Evolutionary conservation across 352 stramenopile genomes (phyloP), one percentile per base, ranked within the genome.

Genomic region (Phytophthora hibernalis): DNA sequence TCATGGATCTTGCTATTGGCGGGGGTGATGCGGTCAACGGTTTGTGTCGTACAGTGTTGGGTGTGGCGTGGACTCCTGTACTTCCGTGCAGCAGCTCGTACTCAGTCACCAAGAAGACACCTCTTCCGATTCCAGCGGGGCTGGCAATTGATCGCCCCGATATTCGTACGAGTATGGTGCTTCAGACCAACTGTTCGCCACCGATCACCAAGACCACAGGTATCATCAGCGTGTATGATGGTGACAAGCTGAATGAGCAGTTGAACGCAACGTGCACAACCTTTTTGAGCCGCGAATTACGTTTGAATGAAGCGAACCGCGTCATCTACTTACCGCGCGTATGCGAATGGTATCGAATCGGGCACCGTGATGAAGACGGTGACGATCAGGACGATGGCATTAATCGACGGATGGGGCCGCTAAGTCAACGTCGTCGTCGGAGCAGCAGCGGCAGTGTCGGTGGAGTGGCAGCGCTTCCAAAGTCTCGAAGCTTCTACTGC

Each of bases 121-220:
- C 68, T 31, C 54, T 49, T 20, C 53, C 63, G 5, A 81, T 87
- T 76, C 68, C 70, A 8, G 26, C 74, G 6, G 42, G 54, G 30
- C 38, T 94, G 6, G 67, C 63, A 10, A 60, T 75, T 9, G 58
- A 65, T 68, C 64, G 68, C 51, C 28, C 75, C 7, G 92, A 98
- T 66, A 88, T 93, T 58, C 88, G 93, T 9, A 80, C 93, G 1
- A 92, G 83, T 55, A 87, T 96, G 61, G 88, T 88, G n/a, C 68
- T 98, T 3, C 93, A 97, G 65, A 70, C 91, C 54, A 82, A 87
- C 75, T 67, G 80, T 33, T 63, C 58, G 21, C 68, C 68, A 8
- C 53, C 63, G 16, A 37, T 13, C 30, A 7, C 42, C 12, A 64
- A 72, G n/a, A 61, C 68, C 2, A 61, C 51, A 18, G 62, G 78